Evolutionary conservation across 2,329 filamentous ascomycete species (phyloP), one percentile per base, ranked within the genome.

Genomic region (Xylaria sp.): DNA sequence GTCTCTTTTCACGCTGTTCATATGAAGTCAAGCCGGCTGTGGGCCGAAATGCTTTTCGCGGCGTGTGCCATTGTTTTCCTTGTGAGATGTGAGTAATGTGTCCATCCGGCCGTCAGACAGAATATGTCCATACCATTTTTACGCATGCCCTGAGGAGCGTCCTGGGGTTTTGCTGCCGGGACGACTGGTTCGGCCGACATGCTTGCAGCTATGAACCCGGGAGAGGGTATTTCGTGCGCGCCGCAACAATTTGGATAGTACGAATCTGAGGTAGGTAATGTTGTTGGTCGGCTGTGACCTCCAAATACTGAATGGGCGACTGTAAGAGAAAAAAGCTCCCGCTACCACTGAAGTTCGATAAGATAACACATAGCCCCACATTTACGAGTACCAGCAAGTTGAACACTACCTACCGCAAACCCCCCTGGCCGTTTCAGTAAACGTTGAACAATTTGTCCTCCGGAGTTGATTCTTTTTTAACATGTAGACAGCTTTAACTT

Each of bases 61-160:
- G 85, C 62, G 87, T 85, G 79, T 97, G 94, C 96, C 96, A 99
- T 84, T 97, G 93, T 84, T 98, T 98, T 79, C 96, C 96, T 97
- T 78, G 51, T 65, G 63, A 61, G 62, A 71, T 69, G 73, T 65
- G 25, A 71, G 73, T 54, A 12, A 50, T n/a, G 25, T 37, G 25
- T 53, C 32, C 37, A 54, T 13, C 23, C 27, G 3, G 12, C 25
- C 32, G 48, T 40, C 0, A n/a, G n/a, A 42, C 8, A 13, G 21
- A 32, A 51, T 55, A 27, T 44, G 23, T 68, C 75, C 82, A 71
- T 84, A 95, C 93, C 93, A 84, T 97, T 97, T 81, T 91, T 92
- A 75, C 93, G 92, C 87, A 96, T 91, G 71, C 91, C 93, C 80
- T 82, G 83, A 65, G 77, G 77, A 75, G 84, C 85, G 54, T 76